Evolutionary conservation across 1,284 basidiomycete species (phyloP).

Genomic region (Puccinia novopanici): DNA sequence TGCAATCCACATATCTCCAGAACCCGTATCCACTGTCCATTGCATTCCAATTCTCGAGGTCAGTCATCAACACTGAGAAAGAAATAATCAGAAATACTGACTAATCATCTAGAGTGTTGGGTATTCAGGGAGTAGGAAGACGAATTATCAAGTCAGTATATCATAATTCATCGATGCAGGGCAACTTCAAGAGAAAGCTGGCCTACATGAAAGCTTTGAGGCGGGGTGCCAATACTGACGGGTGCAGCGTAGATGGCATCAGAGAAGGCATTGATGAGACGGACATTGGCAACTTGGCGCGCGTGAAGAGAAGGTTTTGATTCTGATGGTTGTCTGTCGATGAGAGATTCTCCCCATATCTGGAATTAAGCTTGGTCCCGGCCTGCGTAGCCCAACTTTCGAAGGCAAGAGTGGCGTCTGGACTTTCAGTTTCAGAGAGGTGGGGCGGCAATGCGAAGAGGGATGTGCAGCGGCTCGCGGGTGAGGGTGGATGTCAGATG

Average conservation of each 20-base stretch:
- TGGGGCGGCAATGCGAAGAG: slow-evolving; percentile 15
- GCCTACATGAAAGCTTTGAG: slow-evolving; percentile 48
- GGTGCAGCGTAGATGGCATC: slow-evolving; percentile 47
- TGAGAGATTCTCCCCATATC: slow-evolving; percentile 27
- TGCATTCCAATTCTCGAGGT: slow-evolving; percentile 1
- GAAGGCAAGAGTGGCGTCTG: slow-evolving; percentile 6
- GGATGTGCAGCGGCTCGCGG: slow-evolving; percentile 23
- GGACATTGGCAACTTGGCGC: slow-evolving; percentile 28
- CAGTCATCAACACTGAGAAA: background rate
- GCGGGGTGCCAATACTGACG: slow-evolving; percentile 47
- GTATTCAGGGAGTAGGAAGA: background rate
- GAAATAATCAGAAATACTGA: slow-evolving; percentile 12
- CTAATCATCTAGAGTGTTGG: slow-evolving; percentile 33
- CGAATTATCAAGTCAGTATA: background rate
- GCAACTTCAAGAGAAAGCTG: background rate
- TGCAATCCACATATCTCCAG: slow-evolving; percentile 44
- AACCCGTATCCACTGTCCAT: slow-evolving; percentile 48
- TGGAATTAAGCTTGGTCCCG: slow-evolving; percentile 34
- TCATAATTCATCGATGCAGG: no score
- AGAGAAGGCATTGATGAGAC: slow-evolving; percentile 48
- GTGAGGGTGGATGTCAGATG: background rate
- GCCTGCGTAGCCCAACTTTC: slow-evolving; percentile 44
- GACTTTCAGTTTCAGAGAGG: background rate
- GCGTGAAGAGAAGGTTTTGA: slow-evolving; percentile 12
- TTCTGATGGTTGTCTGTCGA: background rate